Base-by-base conservation (phyloP, 257 asterid species). In the Nicotiana tabacum region DNA sequence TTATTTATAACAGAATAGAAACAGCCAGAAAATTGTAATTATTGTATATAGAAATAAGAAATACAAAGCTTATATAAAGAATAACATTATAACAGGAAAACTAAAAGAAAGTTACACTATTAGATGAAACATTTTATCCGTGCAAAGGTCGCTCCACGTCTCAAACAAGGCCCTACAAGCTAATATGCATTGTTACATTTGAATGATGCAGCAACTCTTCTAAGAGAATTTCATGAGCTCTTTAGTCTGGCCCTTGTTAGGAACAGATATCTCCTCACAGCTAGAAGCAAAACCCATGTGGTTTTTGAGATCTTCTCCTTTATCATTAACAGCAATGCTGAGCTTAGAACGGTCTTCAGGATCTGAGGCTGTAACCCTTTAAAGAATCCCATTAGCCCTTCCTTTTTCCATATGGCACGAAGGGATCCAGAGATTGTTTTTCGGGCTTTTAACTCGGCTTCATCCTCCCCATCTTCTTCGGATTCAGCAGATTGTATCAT, bases 361-460 rank as follows among this genome's bases (percentile, higher is more conserved):
- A 95, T 92, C 84, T 93, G 98, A 9, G 97, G 96, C 85, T 93
- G 94, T 82, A 95, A 79, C 37, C 98, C 98, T 86, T 95, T 95
- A 95, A 88, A 93, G 90, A 95, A 93, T 76, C 98, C 96, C 0
- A 82, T 80, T 39, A 91, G 65, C 60, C 98, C 98, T 90, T 95
- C 98, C 83, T 79, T 91, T 86, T 92, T 90, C 93, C 96, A 95
- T 37, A 95, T 90, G 69, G 94, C 85, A 77, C 27, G 65, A 64
- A 95, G 13, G 30, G 95, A 89, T 18, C 93, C 96, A 4, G 88
- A 81, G 35, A 93, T 83, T 24, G 97, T 90, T 87, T 89, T 93
- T 57, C 92, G 86, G 84, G 91, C 78, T 77, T 81, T 85, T 64
- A 81, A 37, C 76, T 67, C 83, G 32, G 83, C 87, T 70, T 82